These are phyloP conservation scores for Cercospora nicotianae DNA, from an alignment of 2,329 filamentous ascomycete species.

Conservation along the genomic window DNA sequence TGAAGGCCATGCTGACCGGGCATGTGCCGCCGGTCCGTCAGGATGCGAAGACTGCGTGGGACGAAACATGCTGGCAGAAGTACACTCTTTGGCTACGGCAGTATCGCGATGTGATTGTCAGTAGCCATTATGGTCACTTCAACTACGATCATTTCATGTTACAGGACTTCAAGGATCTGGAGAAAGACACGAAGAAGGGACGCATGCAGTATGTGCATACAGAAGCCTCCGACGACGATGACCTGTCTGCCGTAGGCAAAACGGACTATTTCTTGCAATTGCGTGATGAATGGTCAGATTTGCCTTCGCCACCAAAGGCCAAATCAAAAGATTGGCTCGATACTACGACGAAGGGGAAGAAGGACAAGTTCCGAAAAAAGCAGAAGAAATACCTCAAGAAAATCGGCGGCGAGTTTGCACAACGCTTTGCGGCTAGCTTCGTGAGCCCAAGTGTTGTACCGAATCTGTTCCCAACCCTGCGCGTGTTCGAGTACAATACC, in stretches of 20 bases:
- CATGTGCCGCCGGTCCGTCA: constrained; percentile 92
- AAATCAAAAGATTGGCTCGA: constrained; percentile 30
- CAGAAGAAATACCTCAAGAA: constrained; percentile 58
- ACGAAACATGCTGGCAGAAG: constrained; percentile 97
- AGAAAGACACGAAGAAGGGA: constrained; percentile 55
- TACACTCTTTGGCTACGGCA: constrained; percentile 88
- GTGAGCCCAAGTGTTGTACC: constrained; percentile 87
- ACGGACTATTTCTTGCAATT: constrained; percentile 77
- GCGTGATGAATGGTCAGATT: constrained; percentile 70
- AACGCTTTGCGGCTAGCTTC: constrained; percentile 78
- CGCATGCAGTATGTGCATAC: constrained; percentile 37
- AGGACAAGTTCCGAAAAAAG: constrained; percentile 53
- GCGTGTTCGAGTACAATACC: constrained; percentile 88
- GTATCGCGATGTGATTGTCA: constrained; percentile 85
- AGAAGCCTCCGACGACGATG: constrained; percentile 34
- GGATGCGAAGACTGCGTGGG: constrained; percentile 82
- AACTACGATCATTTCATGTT: constrained; percentile 97
- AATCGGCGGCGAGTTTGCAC: constrained; percentile 77
- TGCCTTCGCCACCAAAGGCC: constrained; percentile 58
- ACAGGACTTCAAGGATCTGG: constrained; percentile 77
- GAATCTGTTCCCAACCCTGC: constrained; percentile 82
- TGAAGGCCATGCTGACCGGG: constrained; percentile 93
- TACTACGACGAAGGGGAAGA: constrained; percentile 38
- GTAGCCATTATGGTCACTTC: constrained; percentile 88
- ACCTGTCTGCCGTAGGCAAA: constrained; percentile 66